phyloP scores from a whole-genome alignment of 768 basidiomycete species.

The Suillus brevipes region DNA sequence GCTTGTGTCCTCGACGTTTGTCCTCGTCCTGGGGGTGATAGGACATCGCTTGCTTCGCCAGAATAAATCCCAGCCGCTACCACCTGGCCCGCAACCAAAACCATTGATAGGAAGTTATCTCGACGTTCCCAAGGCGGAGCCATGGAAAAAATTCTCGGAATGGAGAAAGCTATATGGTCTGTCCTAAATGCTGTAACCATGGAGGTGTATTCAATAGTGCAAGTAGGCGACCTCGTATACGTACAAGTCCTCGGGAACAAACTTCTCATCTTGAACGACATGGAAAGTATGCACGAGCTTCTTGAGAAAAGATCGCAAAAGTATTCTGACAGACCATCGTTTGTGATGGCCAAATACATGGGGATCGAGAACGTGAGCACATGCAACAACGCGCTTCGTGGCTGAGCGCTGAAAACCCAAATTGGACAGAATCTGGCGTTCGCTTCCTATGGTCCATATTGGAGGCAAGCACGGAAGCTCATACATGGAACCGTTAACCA shows the following conservation, averaged over 20 bases:
- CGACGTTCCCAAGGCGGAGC: slow-evolving; percentile 20
- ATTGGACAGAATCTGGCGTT: slow-evolving; percentile 12
- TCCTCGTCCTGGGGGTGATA: not conserved
- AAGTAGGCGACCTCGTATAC: slow-evolving; percentile 20
- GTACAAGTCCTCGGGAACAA: slow-evolving; percentile 11
- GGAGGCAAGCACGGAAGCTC: slow-evolving; percentile 14
- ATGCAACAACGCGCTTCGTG: not conserved
- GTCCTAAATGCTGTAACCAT: not conserved
- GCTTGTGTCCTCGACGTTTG: not conserved
- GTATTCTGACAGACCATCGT: slow-evolving; percentile 18
- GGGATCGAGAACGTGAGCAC: slow-evolving; percentile 8
- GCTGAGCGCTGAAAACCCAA: not conserved
- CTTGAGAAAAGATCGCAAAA: slow-evolving; percentile 30
- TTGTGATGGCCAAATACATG: slow-evolving; percentile 12
- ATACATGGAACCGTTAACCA: slow-evolving; percentile 1
- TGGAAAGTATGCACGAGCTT: slow-evolving; percentile 29
- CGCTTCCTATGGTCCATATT: slow-evolving; percentile 15
- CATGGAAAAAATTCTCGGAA: slow-evolving; percentile 26
- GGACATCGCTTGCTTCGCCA: not conserved
- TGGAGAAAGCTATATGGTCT: slow-evolving; percentile 20
- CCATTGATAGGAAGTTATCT: slow-evolving; percentile 29
- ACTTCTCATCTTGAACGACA: slow-evolving; percentile 25
- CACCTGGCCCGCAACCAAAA: slow-evolving; percentile 28
- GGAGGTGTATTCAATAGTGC: not conserved
- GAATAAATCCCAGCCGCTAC: slow-evolving; percentile 16